Conservation (phyloP, 179 eudicot genomes). For the Gypsophila paniculata region DNA sequence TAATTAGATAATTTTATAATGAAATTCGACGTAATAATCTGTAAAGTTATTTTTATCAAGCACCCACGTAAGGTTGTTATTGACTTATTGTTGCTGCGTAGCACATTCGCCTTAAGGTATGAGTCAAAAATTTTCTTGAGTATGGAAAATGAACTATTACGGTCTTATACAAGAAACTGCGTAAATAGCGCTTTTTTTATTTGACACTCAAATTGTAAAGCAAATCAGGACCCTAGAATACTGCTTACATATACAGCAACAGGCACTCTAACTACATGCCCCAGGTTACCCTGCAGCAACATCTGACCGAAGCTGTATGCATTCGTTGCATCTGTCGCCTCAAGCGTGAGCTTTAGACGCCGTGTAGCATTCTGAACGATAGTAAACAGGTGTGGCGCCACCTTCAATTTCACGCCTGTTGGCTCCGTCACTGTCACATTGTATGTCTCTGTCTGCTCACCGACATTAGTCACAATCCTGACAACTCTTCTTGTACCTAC, state of each 20-base stretch:
- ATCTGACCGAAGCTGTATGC: slow-evolving; percentile 54
- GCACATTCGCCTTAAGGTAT: no score
- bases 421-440: slow-evolving; percentile 40
- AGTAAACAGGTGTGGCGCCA: slow-evolving; percentile 34
- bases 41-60: no score
- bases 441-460: slow-evolving; percentile 41
- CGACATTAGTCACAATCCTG: slow-evolving; percentile 52
- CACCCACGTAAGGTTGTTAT: no score
- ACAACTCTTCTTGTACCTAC: slow-evolving; percentile 51
- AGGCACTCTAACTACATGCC: slow-evolving; percentile 60
- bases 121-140: no score
- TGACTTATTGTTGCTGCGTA: no score
- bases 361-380: slow-evolving; percentile 37
- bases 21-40: no score
- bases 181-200: neutral
- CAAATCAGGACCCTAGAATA: slow-evolving; percentile 33
- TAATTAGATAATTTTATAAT: no score
- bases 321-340: slow-evolving; percentile 42
- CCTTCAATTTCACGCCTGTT: slow-evolving; percentile 44
- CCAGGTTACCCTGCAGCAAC: slow-evolving; percentile 41
- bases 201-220: neutral
- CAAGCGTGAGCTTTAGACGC: slow-evolving; percentile 32
- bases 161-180: neutral
- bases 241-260: slow-evolving; percentile 53
- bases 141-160: neutral